A percentile compares a stretch with the other conserved stretches of the same genome.
phyloP scores from a whole-genome alignment of 768 basidiomycete genomes.

The Mycena maculata region DNA sequence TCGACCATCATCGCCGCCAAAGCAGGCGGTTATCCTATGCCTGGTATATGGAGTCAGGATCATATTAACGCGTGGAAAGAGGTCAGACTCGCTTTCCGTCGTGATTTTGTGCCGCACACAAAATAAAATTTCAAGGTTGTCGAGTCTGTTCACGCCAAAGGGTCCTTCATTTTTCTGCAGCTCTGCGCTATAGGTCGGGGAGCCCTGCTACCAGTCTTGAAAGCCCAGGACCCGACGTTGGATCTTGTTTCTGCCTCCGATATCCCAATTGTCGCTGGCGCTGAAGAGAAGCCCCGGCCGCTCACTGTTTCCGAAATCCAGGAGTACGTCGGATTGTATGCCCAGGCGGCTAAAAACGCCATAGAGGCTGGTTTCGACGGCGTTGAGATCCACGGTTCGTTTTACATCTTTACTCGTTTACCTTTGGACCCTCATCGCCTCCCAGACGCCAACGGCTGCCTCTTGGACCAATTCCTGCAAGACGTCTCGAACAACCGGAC shows the following conservation, averaged over 20 bases:
- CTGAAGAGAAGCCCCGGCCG: conserved; percentile 43
- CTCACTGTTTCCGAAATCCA: conserved; percentile 54
- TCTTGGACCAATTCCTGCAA: conserved; percentile 62
- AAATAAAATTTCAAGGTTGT: conserved; percentile 41
- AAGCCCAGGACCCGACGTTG: conserved; percentile 35
- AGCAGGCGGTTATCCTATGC: conserved; percentile 49
- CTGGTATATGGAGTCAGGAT: conserved; percentile 63
- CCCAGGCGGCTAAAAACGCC: conserved; percentile 57
- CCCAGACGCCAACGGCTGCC: conserved; percentile 44
- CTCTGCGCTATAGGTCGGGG: conserved; percentile 64
- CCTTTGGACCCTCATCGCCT: neutral
- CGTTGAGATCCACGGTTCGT: conserved; percentile 40
- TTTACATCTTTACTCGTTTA: neutral
- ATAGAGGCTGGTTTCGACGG: conserved; percentile 69
- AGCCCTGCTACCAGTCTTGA: conserved; percentile 36
- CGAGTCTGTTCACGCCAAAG: conserved; percentile 56
- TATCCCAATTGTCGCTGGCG: conserved; percentile 22
- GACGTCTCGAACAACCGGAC: conserved; percentile 56
- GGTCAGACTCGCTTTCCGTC: conserved; percentile 40
- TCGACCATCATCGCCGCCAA: conserved; percentile 51
- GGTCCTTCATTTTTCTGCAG: conserved; percentile 58
- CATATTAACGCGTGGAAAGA: conserved; percentile 66
- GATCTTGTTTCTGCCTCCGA: conserved; percentile 42
- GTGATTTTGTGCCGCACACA: neutral
- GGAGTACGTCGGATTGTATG: conserved; percentile 54